Base-by-base conservation (phyloP, 1,284 basidiomycete genomes). In the Butyriboletus appendiculatus region DNA sequence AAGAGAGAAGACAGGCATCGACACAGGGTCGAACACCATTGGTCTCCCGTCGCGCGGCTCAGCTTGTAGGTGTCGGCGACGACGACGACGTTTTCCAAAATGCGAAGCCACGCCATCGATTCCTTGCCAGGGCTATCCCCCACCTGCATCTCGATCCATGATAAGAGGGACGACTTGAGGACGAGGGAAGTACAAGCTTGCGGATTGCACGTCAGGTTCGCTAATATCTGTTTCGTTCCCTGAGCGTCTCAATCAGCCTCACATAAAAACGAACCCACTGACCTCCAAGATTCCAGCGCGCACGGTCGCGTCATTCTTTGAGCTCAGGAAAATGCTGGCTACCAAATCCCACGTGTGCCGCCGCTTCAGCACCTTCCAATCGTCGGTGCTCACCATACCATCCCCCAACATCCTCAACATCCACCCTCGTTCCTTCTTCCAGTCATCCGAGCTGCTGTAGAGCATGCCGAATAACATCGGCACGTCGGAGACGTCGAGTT, bases 291-390 rank as follows among this genome's bases (percentile, higher is more conserved):
- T 81, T 8, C 79, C 76, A 51, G 74, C 75, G 18, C 86, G 79
- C 63, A 90, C 71, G 1, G 73, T 50, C 0, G 67, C 59, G 58
- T 94, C 90, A 0, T 74, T 68, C 37, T 76, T 73, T 6, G 81
- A 80, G 49, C 81, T 81, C 57, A 91, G 85, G 69, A 87, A 94
- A 48, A 96, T 68, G 60, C 90, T 92, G 0, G 90, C 87, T 4
- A 97, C 72, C 30, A 96, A 75, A 57, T 94, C 90, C 89, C 92
- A 95, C 0, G 91, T 93, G 67, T 94, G 91, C 30, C 95, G 74
- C 42, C 92, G 77, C 62, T 86, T 86, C 55, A 96, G 74, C 1
- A 94, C 81, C 34, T 78, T 79, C 93, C 94, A 96, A 62, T 97
- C 95, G 51, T 82, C 79, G 0, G 76, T 76, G 34, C 82, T 81